A percentile compares a stretch with the other conserved stretches of the same genome.
These are phyloP conservation scores for Syzygium grande DNA, from an alignment of 345 rosid species.

Conservation along the genomic window DNA sequence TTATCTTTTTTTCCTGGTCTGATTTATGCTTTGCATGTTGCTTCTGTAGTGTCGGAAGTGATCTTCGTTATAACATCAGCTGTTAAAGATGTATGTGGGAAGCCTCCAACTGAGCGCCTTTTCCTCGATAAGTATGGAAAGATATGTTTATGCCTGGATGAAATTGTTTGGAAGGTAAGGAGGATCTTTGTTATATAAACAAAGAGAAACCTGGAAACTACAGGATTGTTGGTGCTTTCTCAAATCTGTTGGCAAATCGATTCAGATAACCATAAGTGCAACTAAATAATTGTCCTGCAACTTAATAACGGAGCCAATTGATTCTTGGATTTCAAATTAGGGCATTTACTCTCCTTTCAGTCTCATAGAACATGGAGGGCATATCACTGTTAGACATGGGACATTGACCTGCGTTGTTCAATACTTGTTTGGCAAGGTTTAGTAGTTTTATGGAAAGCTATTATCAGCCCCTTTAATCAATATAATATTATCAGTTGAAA, in stretches of 20 bases:
- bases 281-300: not conserved
- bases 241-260: not conserved
- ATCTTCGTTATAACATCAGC: slow-evolving; percentile 80
- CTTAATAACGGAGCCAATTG: not conserved
- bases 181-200: not conserved
- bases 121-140: slow-evolving; percentile 92
- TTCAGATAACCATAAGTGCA: not conserved
- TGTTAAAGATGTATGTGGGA: slow-evolving; percentile 88
- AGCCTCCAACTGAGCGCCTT: slow-evolving; percentile 88
- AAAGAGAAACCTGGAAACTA: not conserved
- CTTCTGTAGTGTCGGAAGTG: slow-evolving; percentile 69
- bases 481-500: not conserved
- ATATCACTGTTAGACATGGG: not conserved
- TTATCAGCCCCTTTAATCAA: not conserved
- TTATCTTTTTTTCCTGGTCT: not conserved
- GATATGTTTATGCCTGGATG: slow-evolving; percentile 92
- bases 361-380: not conserved
- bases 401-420: not conserved
- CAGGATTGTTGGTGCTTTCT: not conserved
- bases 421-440: not conserved
- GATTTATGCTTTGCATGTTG: not conserved
- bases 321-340: not conserved
- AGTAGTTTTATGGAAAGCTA: not conserved
- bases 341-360: not conserved
- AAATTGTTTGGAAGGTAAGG: slow-evolving; percentile 88